These are phyloP conservation scores for Yarrowia porcina DNA, from an alignment of 805 yeast species.

Conservation along the genomic window DNA sequence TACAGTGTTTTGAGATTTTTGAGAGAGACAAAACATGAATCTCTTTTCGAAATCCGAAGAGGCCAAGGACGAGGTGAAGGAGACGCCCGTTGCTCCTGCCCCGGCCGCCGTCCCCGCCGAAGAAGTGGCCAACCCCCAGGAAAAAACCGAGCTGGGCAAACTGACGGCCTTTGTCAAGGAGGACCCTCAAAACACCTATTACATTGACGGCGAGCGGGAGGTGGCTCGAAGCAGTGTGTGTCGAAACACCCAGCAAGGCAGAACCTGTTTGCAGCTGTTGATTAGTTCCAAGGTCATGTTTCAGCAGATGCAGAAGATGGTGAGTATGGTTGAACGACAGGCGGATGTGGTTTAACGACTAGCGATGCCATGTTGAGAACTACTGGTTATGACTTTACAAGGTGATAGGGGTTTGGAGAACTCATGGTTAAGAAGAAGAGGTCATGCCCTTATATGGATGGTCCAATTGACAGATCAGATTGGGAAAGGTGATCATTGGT, in stretches of 20 bases:
- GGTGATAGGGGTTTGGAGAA: too few species aligned
- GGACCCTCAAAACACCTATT: conserved; percentile 25
- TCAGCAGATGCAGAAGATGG: conserved; percentile 25
- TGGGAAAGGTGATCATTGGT: too few species aligned
- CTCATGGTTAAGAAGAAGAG: too few species aligned
- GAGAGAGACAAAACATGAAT: not conserved
- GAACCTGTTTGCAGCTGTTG: conserved; percentile 23
- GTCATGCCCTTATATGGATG: too few species aligned
- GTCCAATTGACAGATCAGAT: too few species aligned
- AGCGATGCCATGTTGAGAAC: too few species aligned
- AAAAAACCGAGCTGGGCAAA: conserved; percentile 17
- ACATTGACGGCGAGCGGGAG: conserved; percentile 24
- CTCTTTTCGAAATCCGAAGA: conserved; percentile 13
- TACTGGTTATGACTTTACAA: too few species aligned
- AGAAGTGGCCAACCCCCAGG: not conserved
- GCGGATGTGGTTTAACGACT: not conserved
- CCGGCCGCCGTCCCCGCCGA: not conserved
- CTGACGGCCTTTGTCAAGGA: conserved; percentile 23
- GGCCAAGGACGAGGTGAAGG: too few species aligned
- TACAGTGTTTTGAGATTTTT: not conserved
- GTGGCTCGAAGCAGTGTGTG: conserved; percentile 19
- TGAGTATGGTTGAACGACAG: not conserved
- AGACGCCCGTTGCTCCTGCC: too few species aligned
- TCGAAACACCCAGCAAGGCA: conserved; percentile 22
- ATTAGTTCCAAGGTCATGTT: conserved; percentile 22